Evolutionary conservation across 192 early-diverging fungal species (phyloP).

Genomic region (Coemansia aciculifera): DNA sequence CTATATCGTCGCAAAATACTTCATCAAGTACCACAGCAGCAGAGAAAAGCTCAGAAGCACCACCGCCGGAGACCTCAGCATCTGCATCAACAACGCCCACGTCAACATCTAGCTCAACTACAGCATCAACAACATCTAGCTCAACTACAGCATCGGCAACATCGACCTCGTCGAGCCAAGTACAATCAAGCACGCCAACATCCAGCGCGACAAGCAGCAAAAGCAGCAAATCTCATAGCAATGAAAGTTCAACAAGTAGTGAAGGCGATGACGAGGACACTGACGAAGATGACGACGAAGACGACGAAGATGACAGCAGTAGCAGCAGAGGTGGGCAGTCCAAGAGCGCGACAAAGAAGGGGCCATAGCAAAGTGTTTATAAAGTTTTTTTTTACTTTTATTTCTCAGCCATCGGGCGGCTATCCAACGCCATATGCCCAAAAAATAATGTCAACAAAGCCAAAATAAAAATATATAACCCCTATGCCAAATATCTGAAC

Average conservation of each 20-base stretch:
- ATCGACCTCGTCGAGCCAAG: background rate
- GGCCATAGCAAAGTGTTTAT: background rate
- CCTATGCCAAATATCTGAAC: background rate
- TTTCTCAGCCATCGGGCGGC: background rate
- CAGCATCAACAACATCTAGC: background rate
- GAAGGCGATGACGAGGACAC: constrained; percentile 15
- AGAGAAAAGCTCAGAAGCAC: background rate
- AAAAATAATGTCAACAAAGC: background rate
- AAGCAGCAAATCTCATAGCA: constrained; percentile 6
- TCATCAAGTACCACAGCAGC: background rate
- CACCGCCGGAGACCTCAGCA: background rate
- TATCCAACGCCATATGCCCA: no score
- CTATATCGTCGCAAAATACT: background rate
- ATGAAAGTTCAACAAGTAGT: background rate
- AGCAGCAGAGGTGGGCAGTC: background rate
- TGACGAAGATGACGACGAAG: constrained; percentile 20
- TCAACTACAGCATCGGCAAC: background rate
- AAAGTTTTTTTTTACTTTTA: background rate
- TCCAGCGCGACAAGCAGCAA: constrained; percentile 6
- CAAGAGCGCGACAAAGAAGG: background rate
- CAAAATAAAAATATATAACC: background rate
- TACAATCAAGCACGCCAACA: background rate
- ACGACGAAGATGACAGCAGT: constrained; percentile 9
- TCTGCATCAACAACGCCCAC: background rate
- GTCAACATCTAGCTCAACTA: background rate